Evolutionary conservation across 768 basidiomycete genomes (phyloP).

Genomic region (Boletus vinaceobasis): DNA sequence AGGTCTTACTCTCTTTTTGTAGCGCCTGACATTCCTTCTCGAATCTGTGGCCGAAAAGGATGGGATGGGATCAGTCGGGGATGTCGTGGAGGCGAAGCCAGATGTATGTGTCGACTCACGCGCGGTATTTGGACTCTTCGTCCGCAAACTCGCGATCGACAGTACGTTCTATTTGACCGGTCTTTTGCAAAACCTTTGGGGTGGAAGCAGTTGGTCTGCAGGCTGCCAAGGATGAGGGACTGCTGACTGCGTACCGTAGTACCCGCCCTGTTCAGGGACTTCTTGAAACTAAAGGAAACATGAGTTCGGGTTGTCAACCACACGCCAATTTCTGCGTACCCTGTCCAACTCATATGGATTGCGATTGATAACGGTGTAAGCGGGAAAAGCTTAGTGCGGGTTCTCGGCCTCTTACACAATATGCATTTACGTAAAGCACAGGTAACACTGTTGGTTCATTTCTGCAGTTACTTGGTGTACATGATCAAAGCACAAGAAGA

Average conservation of each 20-base stretch:
- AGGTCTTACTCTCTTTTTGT: conserved; percentile 94
- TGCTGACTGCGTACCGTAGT: conserved; percentile 63
- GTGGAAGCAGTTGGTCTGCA: conserved; percentile 5
- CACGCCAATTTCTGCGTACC: conserved; percentile 31
- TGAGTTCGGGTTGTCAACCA: not conserved
- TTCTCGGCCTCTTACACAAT: not conserved
- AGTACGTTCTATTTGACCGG: conserved; percentile 95
- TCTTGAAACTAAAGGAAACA: conserved; percentile 69
- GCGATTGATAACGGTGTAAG: not conserved
- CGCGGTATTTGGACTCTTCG: conserved; percentile 87
- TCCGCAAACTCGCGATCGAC: conserved; percentile 91
- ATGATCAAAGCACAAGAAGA: not conserved
- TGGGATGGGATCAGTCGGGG: not conserved
- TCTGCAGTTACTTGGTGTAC: not conserved
- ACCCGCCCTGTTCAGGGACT: conserved; percentile 86
- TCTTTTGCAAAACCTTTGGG: conserved; percentile 88
- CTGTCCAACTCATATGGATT: conserved; percentile 51
- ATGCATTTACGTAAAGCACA: conserved; percentile 17
- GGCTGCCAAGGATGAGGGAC: not conserved
- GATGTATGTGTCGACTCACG: conserved; percentile 46
- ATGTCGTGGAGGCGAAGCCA: not conserved
- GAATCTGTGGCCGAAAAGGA: conserved; percentile 48
- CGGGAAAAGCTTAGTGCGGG: not conserved
- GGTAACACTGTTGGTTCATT: not conserved
- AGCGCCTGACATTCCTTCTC: conserved; percentile 94